Base-by-base conservation (phyloP, 164 flowering plant species). In the Macadamia tetraphylla region DNA sequence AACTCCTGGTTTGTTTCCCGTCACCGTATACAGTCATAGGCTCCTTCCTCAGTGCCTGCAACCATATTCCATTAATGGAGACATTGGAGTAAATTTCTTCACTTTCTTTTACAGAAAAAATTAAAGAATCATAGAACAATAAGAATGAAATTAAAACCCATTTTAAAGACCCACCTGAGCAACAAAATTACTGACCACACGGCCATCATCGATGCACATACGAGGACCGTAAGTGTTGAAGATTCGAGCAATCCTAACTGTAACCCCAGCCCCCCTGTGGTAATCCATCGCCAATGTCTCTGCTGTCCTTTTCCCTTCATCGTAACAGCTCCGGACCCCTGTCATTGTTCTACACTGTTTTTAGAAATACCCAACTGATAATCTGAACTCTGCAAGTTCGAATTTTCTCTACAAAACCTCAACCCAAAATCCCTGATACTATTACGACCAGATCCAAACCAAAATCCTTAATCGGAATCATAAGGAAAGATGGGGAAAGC, bases 1-100 rank as follows among this genome's bases (percentile, higher is more conserved):
- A 94, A 74, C 98, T 94, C 82, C 98, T 86, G 46, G 98, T 94
- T 66, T 94, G 98, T 82, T 91, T 90, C 58, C 98, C 98, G 75
- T 94, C 97, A 30, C 98, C 98, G 72, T 94, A 94, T 53, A 94
- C 97, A 6, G 97, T 94, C 82, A 94, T 30, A 11, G 98, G 96
- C 70, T 91, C 91, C 83, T 91, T 94, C 84, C 98, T 85, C 70
- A 94, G 62, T 14, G 98, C 97, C 98, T 94, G 85, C 72, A 76
- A 42, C 30, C 35, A 44, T 23, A 23, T 23, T 23, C 23, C 23
- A 23, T 23, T 23, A 0, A 43, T 6, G 9, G 48, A 43, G 35
- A 58, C 30, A 65, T 23, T 23, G 23, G 44, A 42, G 7, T 57
- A 46, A 35, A 23, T 23, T 23, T 23, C 42, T 48, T 43, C 56